A percentile compares a stretch with the other conserved stretches of the same genome.
Conservation (phyloP, 768 basidiomycete species). For the Boletus rex-veris region DNA sequence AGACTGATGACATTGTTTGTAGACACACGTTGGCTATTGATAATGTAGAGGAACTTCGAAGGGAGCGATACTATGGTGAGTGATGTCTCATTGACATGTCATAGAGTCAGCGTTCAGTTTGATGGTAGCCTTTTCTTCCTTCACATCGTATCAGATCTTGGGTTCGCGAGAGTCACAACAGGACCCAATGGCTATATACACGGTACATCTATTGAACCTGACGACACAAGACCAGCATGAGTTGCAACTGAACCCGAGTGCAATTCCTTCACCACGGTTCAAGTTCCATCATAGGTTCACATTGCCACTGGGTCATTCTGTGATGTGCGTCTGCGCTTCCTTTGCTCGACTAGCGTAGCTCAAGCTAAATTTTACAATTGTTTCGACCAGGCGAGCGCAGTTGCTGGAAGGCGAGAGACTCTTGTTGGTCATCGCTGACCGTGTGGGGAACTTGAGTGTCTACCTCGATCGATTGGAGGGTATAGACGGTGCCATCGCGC, state of each 20-base stretch:
- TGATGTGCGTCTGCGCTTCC: constrained; percentile 9
- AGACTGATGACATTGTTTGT: no score
- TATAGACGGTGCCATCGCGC: constrained; percentile 33
- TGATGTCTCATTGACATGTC: no score
- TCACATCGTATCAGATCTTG: neutral
- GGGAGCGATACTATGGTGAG: no score
- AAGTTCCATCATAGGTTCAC: constrained; percentile 12
- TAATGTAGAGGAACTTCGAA: no score
- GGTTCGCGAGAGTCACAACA: constrained; percentile 8
- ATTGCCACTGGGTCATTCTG: constrained; percentile 17
- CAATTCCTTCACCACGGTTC: constrained; percentile 25
- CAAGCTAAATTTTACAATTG: neutral
- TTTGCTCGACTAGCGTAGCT: no score
- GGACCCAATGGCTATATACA: constrained; percentile 17
- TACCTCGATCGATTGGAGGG: constrained; percentile 35
- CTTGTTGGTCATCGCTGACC: constrained; percentile 41
- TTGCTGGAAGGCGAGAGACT: constrained; percentile 41
- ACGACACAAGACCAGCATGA: constrained; percentile 28
- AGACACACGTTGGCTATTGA: no score
- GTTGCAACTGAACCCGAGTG: constrained; percentile 21
- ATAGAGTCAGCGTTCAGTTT: no score
- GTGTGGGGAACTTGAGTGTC: constrained; percentile 32
- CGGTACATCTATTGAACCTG: constrained; percentile 26
- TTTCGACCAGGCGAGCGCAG: constrained; percentile 33
- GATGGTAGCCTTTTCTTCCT: neutral